Conservation (phyloP, 164 flowering plant species). For the Piper betle region DNA sequence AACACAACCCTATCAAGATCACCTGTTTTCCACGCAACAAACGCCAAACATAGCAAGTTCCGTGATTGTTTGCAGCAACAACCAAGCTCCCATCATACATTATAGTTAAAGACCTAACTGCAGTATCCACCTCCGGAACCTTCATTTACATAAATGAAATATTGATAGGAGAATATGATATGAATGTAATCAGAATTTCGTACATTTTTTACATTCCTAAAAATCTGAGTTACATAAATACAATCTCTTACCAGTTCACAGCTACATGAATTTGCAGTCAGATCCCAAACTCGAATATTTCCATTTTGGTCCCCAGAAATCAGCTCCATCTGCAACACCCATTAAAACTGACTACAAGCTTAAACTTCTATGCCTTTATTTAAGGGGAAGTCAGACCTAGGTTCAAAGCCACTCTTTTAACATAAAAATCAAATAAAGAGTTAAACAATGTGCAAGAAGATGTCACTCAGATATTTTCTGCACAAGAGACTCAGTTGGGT, state of each 20-base stretch:
- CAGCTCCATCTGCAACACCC: slow-evolving; percentile 63
- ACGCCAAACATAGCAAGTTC: slow-evolving; percentile 98
- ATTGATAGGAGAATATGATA: background rate
- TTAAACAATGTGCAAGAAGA: background rate
- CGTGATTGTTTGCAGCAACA: slow-evolving; percentile 92
- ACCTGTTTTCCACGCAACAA: slow-evolving; percentile 80
- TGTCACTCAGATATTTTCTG: background rate
- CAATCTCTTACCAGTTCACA: slow-evolving; percentile 76
- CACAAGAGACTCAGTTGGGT: background rate
- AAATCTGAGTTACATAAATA: background rate
- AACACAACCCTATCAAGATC: background rate
- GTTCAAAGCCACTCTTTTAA: background rate
- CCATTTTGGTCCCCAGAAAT: slow-evolving; percentile 99
- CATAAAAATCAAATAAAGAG: background rate
- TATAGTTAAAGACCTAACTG: slow-evolving; percentile 85
- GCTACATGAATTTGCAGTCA: slow-evolving; percentile 97
- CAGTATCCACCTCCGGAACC: slow-evolving; percentile 99
- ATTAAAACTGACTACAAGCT: background rate
- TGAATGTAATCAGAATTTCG: background rate
- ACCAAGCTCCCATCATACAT: slow-evolving; percentile 99
- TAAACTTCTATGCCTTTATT: background rate
- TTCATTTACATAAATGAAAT: slow-evolving; percentile 6
- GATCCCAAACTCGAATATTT: slow-evolving; percentile 98
- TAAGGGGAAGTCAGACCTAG: background rate
- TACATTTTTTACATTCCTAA: background rate